Base-by-base conservation (phyloP, 228 moss, liverwort and hornwort species). In the Sphagnum magellanicum region DNA sequence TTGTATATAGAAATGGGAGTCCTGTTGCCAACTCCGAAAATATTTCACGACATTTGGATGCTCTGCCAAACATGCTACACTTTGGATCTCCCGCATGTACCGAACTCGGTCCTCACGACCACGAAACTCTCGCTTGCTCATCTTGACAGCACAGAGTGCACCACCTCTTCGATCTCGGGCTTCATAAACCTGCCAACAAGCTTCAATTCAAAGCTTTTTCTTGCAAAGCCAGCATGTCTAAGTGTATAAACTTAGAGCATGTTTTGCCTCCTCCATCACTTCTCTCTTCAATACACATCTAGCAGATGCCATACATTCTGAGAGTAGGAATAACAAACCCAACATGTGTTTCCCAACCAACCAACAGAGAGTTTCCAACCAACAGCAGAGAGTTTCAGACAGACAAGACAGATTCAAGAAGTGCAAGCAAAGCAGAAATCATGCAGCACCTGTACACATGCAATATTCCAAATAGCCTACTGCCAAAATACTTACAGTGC, bases 21-120 rank as follows among this genome's bases (percentile, higher is more conserved):
- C 88, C 70, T 98, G 98, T 79, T 98, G 98, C 98, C 98, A 98
- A 68, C 94, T 92, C 77, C 98, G 80, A 64, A 85, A 94, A 67
- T 98, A 98, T 75, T 98, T 98, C 16, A 98, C 92, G 5, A 98
- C 94, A 75, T 98, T 92, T 12, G 81, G 83, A 73, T 98, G 98
- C 74, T 98, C 98, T 59, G 98, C 82, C 9, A 98, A 79, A 63
- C 93, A 93, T 16, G 98, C 87, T 50, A 98, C 98, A 69, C 94
- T 98, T 76, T 98, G 98, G 48, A 98, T 94, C 74, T 98, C 98
- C 8, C 92, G 85, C 83, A 98, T 69, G 57, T 98, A 90, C 49
- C 91, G 90, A 67, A 90, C 94, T 63, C 98, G 83, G 72, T 98
- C 98, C 63, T 94, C 98, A 64, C 90, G 83, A 70, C 87, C 90